Evolutionary conservation across 176 grass and related monocot species (phyloP), one percentile per base, ranked within the genome.

Genomic region (Triticum timopheevii): DNA sequence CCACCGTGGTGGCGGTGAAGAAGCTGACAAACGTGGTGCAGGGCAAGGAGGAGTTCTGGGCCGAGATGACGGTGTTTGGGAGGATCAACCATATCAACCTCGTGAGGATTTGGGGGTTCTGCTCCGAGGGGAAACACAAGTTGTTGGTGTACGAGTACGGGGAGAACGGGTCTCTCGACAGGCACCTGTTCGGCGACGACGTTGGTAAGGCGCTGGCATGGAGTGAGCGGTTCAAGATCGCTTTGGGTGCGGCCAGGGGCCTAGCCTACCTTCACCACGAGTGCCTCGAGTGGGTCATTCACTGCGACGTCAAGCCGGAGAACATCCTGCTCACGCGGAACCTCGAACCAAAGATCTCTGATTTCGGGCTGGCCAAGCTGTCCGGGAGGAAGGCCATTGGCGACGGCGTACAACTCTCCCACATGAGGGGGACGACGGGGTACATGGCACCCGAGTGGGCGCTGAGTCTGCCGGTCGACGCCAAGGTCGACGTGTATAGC

Each of bases 261-360:
- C 52, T 92, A 2, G 84, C 87, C 2, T 92, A 89, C 35, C 91
- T 92, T 58, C 91, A 92, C 42, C 87, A 92, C 0, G 91, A 92
- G 58, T 92, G 87, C 75, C 73, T 92, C 15, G 91, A 92, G 85
- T 92, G 91, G 91, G 40, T 93, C 22, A 59, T 90, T 50, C 7
- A 85, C 16, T 54, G 50, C 50, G 50, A 54, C 50, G 50, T 54
- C 50, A 54, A 54, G 50, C 50, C 50, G 50, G 50, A 54, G 50
- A 54, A 54, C 50, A 54, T 54, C 50, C 50, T 54, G 16, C 50
- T 54, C 16, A 54, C 81, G 2, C 36, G 30, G 8, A 86, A 93
- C 15, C 86, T 91, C 17, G 89, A 93, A 6, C 65, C 61, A 7
- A 93, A 93, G 74, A 91, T 93, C 54, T 59, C 74, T 9, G 86